phyloP scores from a whole-genome alignment of 768 basidiomycete species.

The Psilocybe cubensis region DNA sequence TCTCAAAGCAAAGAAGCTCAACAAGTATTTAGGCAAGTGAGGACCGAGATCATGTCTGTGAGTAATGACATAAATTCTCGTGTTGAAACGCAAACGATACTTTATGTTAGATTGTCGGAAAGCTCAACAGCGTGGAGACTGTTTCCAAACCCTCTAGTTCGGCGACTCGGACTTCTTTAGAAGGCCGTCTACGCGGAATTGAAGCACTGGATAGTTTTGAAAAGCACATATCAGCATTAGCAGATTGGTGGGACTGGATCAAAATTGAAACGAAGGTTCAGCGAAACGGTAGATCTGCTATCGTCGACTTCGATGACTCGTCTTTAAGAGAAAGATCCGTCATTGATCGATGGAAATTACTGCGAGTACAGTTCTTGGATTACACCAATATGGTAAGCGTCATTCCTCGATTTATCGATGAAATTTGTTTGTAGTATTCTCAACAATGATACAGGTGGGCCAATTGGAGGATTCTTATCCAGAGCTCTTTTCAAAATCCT shows the following conservation, averaged over 20 bases:
- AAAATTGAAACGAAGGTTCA: constrained; percentile 13
- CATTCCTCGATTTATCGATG: not conserved
- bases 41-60: constrained; percentile 14
- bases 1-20: constrained; percentile 14
- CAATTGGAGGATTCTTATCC: constrained; percentile 18
- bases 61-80: not conserved
- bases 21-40: constrained; percentile 14
- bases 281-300: not conserved
- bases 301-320: constrained; percentile 15
- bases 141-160: not conserved
- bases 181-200: constrained; percentile 9
- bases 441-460: constrained; percentile 1
- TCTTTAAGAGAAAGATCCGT: constrained; percentile 11
- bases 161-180: constrained; percentile 1
- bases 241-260: constrained; percentile 23
- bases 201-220: constrained; percentile 15
- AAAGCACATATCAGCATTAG: constrained; percentile 14
- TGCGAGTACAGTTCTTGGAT: constrained; percentile 18
- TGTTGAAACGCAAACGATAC: not conserved
- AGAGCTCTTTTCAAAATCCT: too few species aligned
- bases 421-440: not conserved
- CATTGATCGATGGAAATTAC: constrained; percentile 15
- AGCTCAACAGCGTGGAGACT: not conserved
- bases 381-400: constrained; percentile 17
- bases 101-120: constrained; percentile 3